Evolutionary conservation across 140 eudicot genomes (phyloP).

Genomic region (Senecio squalidus): DNA sequence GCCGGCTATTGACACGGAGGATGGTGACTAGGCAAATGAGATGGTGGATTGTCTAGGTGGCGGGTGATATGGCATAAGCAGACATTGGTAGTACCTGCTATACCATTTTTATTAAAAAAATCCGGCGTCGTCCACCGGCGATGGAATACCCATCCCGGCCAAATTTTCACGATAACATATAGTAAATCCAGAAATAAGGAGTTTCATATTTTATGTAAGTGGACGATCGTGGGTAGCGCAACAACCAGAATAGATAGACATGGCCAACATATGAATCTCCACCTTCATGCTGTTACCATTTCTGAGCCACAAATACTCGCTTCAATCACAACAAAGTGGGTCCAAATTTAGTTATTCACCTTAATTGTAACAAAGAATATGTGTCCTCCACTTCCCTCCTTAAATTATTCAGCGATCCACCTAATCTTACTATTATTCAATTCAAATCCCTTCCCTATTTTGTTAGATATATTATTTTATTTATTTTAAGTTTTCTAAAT

Average conservation of each 20-base stretch:
- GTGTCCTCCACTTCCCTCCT: constrained; percentile 4
- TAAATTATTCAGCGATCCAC: constrained; percentile 5
- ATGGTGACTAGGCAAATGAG: no score
- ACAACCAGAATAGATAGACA: neutral
- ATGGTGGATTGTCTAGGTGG: no score
- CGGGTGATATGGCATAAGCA: no score
- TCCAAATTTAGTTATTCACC: neutral
- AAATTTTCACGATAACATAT: neutral
- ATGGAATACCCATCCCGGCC: no score
- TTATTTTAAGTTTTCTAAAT: no score
- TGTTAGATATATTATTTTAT: no score
- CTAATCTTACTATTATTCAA: no score
- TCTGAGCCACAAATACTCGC: constrained; percentile 7
- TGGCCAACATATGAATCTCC: neutral
- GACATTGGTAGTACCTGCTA: no score
- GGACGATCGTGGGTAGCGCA: constrained; percentile 7
- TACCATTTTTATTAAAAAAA: no score
- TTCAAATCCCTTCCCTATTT: no score
- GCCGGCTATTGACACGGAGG: no score
- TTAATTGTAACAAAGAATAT: neutral
- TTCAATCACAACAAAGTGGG: constrained; percentile 2
- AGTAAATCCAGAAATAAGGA: neutral
- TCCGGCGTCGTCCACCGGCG: neutral
- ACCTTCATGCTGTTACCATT: constrained; percentile 3
- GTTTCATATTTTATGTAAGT: constrained; percentile 8